These are phyloP conservation scores for Zymoseptoria passerinii DNA, from an alignment of 2,329 filamentous ascomycete species.

Conservation along the genomic window DNA sequence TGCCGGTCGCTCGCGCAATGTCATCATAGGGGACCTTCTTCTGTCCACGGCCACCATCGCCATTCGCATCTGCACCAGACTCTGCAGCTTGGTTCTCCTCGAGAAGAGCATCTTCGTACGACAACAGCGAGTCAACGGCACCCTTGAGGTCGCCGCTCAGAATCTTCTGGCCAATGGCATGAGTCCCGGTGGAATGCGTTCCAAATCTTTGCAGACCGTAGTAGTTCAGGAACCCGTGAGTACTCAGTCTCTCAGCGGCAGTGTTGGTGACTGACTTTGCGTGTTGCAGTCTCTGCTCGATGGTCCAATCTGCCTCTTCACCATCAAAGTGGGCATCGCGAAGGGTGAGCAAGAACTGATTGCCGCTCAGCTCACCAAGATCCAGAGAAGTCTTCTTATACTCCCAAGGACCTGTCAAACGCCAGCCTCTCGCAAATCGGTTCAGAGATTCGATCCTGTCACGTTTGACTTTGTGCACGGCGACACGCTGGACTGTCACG, in stretches of 20 bases:
- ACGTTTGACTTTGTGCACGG: conserved; percentile 52
- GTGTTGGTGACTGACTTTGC: conserved; percentile 44
- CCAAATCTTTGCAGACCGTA: conserved; percentile 97
- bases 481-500: conserved; percentile 75
- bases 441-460: conserved; percentile 59
- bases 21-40: conserved; percentile 62
- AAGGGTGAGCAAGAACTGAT: conserved; percentile 87
- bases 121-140: conserved; percentile 68
- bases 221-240: conserved; percentile 90
- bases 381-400: conserved; percentile 64
- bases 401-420: conserved; percentile 66
- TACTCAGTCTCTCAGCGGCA: conserved; percentile 58
- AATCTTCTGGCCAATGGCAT: conserved; percentile 75
- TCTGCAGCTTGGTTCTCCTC: conserved; percentile 42
- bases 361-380: conserved; percentile 76
- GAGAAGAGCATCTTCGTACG: conserved; percentile 59
- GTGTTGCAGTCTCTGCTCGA: conserved; percentile 37
- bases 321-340: conserved; percentile 67
- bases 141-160: conserved; percentile 72
- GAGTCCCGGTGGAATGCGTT: conserved; percentile 76
- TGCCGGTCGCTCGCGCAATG: conserved; percentile 65
- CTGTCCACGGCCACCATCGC: conserved; percentile 2
- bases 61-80: conserved; percentile 7
- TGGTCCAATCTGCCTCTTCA: conserved; percentile 26
- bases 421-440: conserved; percentile 50